phyloP scores from a whole-genome alignment of 2,329 filamentous ascomycete species.

The Zymoseptoria ardabiliae region DNA sequence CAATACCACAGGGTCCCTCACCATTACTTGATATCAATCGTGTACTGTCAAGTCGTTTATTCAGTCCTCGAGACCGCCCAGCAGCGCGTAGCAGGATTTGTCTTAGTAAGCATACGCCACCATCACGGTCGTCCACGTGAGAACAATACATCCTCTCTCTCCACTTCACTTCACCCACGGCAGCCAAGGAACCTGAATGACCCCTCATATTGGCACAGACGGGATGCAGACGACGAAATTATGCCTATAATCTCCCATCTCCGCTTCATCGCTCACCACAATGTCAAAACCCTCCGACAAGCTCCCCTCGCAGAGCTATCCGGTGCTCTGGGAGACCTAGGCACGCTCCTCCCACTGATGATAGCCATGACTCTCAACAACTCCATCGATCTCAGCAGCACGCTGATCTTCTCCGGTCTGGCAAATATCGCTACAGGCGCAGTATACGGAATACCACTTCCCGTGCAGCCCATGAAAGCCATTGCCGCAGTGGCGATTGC shows the following conservation, averaged over 20 bases:
- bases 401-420: conserved; percentile 78
- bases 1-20: no score
- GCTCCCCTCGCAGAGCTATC: conserved; percentile 70
- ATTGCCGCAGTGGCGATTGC: conserved; percentile 86
- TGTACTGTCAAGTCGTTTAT: no score
- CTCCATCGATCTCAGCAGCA: conserved; percentile 74
- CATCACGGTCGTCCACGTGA: no score
- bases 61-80: no score
- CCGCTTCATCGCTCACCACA: conserved; percentile 35
- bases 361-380: conserved; percentile 72
- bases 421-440: conserved; percentile 79
- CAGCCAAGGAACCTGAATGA: not conserved
- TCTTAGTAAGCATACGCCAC: no score
- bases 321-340: conserved; percentile 80
- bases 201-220: not conserved
- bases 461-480: conserved; percentile 85
- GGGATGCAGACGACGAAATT: not conserved
- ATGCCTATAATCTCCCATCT: conserved; percentile 18
- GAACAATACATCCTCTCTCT: no score
- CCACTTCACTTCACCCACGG: no score
- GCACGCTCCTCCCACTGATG: conserved; percentile 81
- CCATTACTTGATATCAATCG: no score
- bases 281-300: conserved; percentile 48
- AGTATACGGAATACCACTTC: conserved; percentile 79
- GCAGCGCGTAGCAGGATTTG: no score